Percentiles rank a stretch among this genome's conserved stretches.
phyloP scores from a whole-genome alignment of 305 asterid genomes.

The Solanum hybrid region DNA sequence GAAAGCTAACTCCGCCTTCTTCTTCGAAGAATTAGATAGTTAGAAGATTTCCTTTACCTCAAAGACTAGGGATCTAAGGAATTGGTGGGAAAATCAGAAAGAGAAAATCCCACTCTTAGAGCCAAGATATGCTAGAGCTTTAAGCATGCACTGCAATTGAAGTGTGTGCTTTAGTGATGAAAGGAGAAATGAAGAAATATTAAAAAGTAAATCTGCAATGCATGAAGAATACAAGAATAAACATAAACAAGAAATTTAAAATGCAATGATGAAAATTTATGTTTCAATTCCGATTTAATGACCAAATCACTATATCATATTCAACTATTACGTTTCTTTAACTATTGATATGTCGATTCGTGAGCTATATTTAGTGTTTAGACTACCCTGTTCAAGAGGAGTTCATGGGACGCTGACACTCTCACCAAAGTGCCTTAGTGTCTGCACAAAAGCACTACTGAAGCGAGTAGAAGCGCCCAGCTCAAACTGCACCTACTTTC shows the following conservation, averaged over 20 bases:
- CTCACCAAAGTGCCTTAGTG: neutral
- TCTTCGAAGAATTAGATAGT: neutral
- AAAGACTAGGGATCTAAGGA: neutral
- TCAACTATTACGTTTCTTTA: neutral
- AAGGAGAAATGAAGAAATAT: neutral
- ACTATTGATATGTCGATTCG: neutral
- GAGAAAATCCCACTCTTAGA: neutral
- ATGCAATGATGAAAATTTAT: neutral
- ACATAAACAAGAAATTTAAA: neutral
- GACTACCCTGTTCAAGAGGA: neutral
- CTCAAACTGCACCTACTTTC: neutral
- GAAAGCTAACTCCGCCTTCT: neutral
- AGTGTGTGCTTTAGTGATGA: neutral
- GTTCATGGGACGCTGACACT: neutral
- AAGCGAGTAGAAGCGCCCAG: neutral
- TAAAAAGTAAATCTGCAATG: neutral
- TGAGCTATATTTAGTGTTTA: neutral
- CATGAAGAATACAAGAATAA: neutral
- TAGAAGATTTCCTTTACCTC: neutral
- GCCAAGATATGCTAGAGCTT: slow-evolving; percentile 2
- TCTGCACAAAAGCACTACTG: neutral
- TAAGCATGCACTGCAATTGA: neutral
- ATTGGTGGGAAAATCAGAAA: neutral
- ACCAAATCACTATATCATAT: neutral
- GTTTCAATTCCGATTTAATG: neutral